phyloP scores from a whole-genome alignment of 2,329 filamentous ascomycete genomes.

The Aureobasidium sp. region DNA sequence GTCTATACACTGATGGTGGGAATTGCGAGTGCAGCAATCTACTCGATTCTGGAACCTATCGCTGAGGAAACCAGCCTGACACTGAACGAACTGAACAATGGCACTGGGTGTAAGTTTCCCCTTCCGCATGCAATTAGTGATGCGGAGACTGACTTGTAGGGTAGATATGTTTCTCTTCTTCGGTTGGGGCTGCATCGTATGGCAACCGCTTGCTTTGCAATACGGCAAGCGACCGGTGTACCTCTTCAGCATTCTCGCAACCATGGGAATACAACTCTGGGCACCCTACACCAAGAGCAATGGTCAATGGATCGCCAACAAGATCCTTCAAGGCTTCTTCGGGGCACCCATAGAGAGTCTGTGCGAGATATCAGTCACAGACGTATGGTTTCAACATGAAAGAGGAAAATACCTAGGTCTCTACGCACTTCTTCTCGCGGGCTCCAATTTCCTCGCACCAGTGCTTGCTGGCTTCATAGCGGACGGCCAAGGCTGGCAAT shows the following conservation, averaged over 20 bases:
- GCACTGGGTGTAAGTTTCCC: slow-evolving; percentile 34
- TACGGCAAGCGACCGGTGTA: slow-evolving; percentile 48
- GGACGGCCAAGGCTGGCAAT: slow-evolving; percentile 33
- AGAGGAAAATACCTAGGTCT: slow-evolving; percentile 25
- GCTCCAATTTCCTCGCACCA: slow-evolving; percentile 41
- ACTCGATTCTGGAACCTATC: slow-evolving; percentile 45
- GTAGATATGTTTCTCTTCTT: slow-evolving; percentile 44
- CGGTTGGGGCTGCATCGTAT: slow-evolving; percentile 46
- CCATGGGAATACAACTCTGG: slow-evolving; percentile 38
- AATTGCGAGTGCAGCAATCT: slow-evolving; percentile 44
- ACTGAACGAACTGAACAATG: slow-evolving; percentile 40
- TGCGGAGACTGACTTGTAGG: neutral
- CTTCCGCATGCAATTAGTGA: neutral
- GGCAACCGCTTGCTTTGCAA: slow-evolving; percentile 47
- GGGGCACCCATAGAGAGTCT: slow-evolving; percentile 45
- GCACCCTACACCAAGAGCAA: slow-evolving; percentile 38
- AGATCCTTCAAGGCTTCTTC: slow-evolving; percentile 43
- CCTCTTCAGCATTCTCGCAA: slow-evolving; percentile 36
- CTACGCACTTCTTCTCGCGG: slow-evolving; percentile 33
- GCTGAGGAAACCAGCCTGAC: slow-evolving; percentile 42
- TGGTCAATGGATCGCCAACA: slow-evolving; percentile 42
- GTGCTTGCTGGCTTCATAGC: slow-evolving; percentile 46
- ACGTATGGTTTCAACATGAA: slow-evolving; percentile 27
- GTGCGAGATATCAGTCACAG: slow-evolving; percentile 30
- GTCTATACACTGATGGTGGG: slow-evolving; percentile 45